Percentiles rank a stretch among this genome's conserved stretches.
Evolutionary conservation across 208 protist genomes (phyloP).

Genomic region (Herpetomonas samuelpessoai): DNA sequence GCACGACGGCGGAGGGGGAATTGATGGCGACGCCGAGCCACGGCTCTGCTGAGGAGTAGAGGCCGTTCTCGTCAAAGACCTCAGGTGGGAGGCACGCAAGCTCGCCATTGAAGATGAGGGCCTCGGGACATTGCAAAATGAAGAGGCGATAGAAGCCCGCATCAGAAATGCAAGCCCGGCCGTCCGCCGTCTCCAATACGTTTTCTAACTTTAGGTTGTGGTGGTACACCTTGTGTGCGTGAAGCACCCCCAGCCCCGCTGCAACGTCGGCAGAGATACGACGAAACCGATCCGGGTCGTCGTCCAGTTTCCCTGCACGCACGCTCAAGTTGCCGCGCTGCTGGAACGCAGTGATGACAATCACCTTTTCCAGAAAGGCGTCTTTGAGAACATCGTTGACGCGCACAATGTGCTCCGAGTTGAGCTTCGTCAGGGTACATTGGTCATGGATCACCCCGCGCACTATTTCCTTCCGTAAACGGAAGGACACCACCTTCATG

Average conservation of each 20-base stretch:
- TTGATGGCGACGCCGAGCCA: not conserved
- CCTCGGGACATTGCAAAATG: conserved; percentile 65
- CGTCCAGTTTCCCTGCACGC: conserved; percentile 45
- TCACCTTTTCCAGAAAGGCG: conserved; percentile 71
- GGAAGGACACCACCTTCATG: conserved; percentile 77
- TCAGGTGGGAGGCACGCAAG: conserved; percentile 77
- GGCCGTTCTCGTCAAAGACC: conserved; percentile 45
- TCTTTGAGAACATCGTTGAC: conserved; percentile 73
- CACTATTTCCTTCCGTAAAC: conserved; percentile 39
- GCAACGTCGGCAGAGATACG: conserved; percentile 56
- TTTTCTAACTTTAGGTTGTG: conserved; percentile 85
- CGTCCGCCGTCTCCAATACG: conserved; percentile 50
- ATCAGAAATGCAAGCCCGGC: conserved; percentile 64
- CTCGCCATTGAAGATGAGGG: conserved; percentile 82
- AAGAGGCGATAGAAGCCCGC: conserved; percentile 74
- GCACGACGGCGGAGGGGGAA: not conserved
- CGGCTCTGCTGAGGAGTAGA: conserved; percentile 22
- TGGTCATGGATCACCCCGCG: conserved; percentile 57
- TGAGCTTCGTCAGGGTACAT: conserved; percentile 48
- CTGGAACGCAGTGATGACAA: conserved; percentile 59
- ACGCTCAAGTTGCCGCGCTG: conserved; percentile 31
- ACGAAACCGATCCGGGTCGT: conserved; percentile 46
- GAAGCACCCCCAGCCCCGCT: conserved; percentile 59
- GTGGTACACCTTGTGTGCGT: conserved; percentile 77
- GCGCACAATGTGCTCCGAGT: conserved; percentile 46